A percentile compares a stretch with the other conserved stretches of the same genome.
Evolutionary conservation across 345 rosid genomes (phyloP).

Genomic region (Litchi chinensis): DNA sequence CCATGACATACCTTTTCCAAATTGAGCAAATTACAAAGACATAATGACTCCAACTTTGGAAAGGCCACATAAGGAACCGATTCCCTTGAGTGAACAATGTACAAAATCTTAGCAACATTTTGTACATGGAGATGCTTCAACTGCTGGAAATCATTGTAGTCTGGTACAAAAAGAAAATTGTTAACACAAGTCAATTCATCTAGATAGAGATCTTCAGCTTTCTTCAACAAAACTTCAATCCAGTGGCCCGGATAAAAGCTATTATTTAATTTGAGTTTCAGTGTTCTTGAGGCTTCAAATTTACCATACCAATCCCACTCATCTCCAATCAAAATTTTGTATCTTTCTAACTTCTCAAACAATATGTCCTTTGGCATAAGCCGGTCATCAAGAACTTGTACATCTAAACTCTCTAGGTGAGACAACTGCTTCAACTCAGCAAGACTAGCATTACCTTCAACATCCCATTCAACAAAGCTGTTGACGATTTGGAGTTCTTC

Average conservation of each 20-base stretch:
- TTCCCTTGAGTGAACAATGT: background rate
- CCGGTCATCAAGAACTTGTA: slow-evolving; percentile 13
- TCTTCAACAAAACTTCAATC: too few relatives aligned
- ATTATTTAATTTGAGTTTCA: too few relatives aligned
- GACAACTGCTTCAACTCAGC: slow-evolving; percentile 24
- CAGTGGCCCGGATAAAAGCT: too few relatives aligned
- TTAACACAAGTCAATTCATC: background rate
- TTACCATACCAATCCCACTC: too few relatives aligned
- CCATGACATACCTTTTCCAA: background rate
- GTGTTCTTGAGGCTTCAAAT: too few relatives aligned
- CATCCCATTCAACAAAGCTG: slow-evolving; percentile 26
- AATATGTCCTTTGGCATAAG: slow-evolving; percentile 10
- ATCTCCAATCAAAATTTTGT: too few relatives aligned
- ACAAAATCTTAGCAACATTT: slow-evolving; percentile 10
- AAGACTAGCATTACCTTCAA: slow-evolving; percentile 23
- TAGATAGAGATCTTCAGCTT: too few relatives aligned
- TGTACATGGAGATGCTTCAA: slow-evolving; percentile 25
- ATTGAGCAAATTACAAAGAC: slow-evolving; percentile 11
- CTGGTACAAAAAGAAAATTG: slow-evolving; percentile 12
- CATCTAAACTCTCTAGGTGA: background rate
- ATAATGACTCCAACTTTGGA: slow-evolving; percentile 9
- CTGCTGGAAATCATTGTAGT: slow-evolving; percentile 20
- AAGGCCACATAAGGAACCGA: background rate
- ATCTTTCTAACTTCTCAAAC: too few relatives aligned
- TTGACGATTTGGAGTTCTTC: slow-evolving; percentile 28